phyloP scores from a whole-genome alignment of 306 rosid genomes.

The Quercus glauca region DNA sequence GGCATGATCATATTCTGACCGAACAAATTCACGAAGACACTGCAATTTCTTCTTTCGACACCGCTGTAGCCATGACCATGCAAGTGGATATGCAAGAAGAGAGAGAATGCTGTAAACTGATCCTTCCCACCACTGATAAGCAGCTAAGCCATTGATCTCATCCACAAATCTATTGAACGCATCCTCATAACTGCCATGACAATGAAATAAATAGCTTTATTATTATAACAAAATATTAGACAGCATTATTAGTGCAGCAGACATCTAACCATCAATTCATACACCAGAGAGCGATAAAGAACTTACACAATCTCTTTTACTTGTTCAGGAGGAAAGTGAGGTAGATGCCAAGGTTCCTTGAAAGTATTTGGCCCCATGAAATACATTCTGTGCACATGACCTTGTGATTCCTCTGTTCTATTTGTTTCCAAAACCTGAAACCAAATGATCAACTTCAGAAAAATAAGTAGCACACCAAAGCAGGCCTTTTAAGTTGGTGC shows the following conservation, averaged over 20 bases:
- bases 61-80: conserved; percentile 98
- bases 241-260: background rate
- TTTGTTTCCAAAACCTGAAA: conserved; percentile 70
- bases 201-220: background rate
- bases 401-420: conserved; percentile 95
- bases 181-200: conserved; percentile 74
- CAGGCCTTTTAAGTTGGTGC: conserved; percentile 4
- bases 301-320: conserved; percentile 93
- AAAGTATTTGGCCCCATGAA: conserved; percentile 98
- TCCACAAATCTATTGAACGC: conserved; percentile 88
- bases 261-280: background rate
- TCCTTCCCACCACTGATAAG: conserved; percentile 99
- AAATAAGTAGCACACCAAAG: conserved; percentile 4
- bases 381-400: conserved; percentile 96
- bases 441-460: conserved; percentile 20
- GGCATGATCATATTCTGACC: conserved; percentile 94
- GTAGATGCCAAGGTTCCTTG: conserved; percentile 95
- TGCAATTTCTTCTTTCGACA: conserved; percentile 84
- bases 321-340: conserved; percentile 87
- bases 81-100: conserved; percentile 79
- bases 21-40: conserved; percentile 86
- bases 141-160: conserved; percentile 86
- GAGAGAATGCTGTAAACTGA: conserved; percentile 74
- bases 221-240: background rate
- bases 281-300: conserved; percentile 3